Evolutionary conservation across 2,329 filamentous ascomycete genomes (phyloP), one percentile per base, ranked within the genome.

Genomic region (Monilinia laxa): DNA sequence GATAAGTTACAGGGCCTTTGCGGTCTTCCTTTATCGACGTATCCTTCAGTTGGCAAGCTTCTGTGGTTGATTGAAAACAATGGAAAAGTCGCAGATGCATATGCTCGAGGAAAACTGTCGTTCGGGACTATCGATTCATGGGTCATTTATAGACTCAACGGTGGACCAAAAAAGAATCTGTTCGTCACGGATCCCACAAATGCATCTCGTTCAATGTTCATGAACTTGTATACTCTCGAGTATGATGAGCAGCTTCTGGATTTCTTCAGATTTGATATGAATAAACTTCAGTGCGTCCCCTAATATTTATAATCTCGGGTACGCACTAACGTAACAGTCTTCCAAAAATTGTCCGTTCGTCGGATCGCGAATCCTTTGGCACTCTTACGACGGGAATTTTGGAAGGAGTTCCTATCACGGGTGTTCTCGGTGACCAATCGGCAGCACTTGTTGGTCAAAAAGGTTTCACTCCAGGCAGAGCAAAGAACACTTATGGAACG

Each of bases 161-260:
- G 91, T 67, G 89, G 90, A 60, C 82, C 81, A 42, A 82, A 86
- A 68, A 86, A 84, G 62, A 79, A 81, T 66, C 79, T 93, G 54
- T 88, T 91, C 75, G 91, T 96, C 67, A 95, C 93, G 0, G 93
- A 97, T 77, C 87, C 89, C 58, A 92, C 91, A 68, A 97, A 97
- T 77, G 93, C 93, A 25, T 94, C 90, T 64, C 84, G 93, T 75
- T 97, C 93, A 68, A 96, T 96, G 92, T 95, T 97, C 78, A 93
- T 96, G 89, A 92, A 96, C 79, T 83, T 97, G 64, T 84, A 87
- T 73, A 93, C 88, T 14, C 83, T 92, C 68, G 78, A 93, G 73
- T 97, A 96, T 78, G 91, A 94, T 76, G 87, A 92, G 66, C 83
- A 83, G 52, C 83, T 96, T 35, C 81, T 96, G 35, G 80, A 86